Base-by-base conservation (phyloP, 1,284 basidiomycete species). In the Trichosporon asahii region DNA sequence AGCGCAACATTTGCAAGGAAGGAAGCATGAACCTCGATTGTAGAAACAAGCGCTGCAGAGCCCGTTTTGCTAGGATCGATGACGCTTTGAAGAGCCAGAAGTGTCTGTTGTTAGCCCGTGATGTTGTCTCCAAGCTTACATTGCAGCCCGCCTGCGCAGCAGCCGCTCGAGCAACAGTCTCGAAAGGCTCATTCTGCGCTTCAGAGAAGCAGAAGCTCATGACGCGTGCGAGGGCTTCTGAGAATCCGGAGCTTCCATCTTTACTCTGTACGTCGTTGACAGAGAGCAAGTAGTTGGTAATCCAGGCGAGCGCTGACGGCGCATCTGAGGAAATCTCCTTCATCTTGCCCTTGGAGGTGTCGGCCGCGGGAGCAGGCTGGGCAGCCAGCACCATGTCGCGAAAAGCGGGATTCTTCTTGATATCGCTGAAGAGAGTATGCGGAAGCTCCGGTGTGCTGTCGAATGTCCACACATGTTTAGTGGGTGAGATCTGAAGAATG, bases 381-480 rank as follows among this genome's bases (percentile, higher is more conserved):
- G 63, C 64, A 0, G 63, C 44, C 64, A 85, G 84, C 6, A 93
- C 76, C 27, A 89, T 78, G 21, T 85, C 79, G 46, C 85, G 79
- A 76, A 89, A 92, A 1, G 87, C 86, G 0, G 86, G 78, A 77
- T 94, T 95, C 76, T 91, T 89, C 80, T 90, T 92, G 76, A 95
- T 87, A n/a, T 90, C 87, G 74, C 91, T 91, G 76, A 94, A 90
- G 1, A 93, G 86, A 49, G 90, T 86, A 73, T 89, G 87, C 0
- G 93, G 90, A 9, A 81, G 76, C 40, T 84, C 81, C 2, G 81
- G 76, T 0, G 82, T 81, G 2, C 73, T 84, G 78, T 92, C 90
- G 46, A 86, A 88, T 23, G 83, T 77, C 93, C 93, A 95, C 15
- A 91, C 79, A 15, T 85, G 61, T 86, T 87, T 76, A 86, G 88